Evolutionary conservation across 768 basidiomycete species (phyloP), one percentile per base, ranked within the genome.

Genomic region (Dioszegia hungarica): DNA sequence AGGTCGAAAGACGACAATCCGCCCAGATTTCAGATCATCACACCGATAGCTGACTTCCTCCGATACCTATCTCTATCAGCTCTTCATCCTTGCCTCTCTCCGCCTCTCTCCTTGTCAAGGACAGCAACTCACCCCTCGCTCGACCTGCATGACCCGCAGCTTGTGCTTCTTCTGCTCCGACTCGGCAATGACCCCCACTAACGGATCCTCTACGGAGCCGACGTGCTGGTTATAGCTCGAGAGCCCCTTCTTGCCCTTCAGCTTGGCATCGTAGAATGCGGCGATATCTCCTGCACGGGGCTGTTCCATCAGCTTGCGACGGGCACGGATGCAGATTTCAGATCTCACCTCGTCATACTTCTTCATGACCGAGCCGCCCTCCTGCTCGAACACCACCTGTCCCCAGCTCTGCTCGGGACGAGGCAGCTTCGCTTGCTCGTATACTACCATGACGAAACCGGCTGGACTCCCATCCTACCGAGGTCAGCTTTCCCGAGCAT

Each of bases 81-180:
- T 80, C 78, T 80, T 60, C 8, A 33, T n/a, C n/a, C n/a, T n/a
- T n/a, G n/a, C n/a, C n/a, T n/a, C n/a, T n/a, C 3, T 60, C 2
- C 19, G 20, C 41, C 38, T 33, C 10, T 53, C 24, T 17, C 38
- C 41, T n/a, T 1, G 10, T 39, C 40, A 28, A 29, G 22, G 46
- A 62, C 85, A 19, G 9, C 19, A 4, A 87, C 45, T 88, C 85
- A 67, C 74, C 41, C 59, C 87, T 71, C 87, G 85, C 74, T 89
- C 91, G 51, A 90, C 90, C 74, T 93, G 89, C 74, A 86, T 86
- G 40, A 89, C 84, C 72, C 81, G 82, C 51, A 92, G 79, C 79
- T 95, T 95, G 59, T 82, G 82, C 80, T 92, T 93, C 83, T 89
- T 91, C 36, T 77, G 75, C 65, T 95, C 92, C 72, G 86, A 88